Conservation (phyloP, 148 eudicot genomes). For the Diospyros lotus region DNA sequence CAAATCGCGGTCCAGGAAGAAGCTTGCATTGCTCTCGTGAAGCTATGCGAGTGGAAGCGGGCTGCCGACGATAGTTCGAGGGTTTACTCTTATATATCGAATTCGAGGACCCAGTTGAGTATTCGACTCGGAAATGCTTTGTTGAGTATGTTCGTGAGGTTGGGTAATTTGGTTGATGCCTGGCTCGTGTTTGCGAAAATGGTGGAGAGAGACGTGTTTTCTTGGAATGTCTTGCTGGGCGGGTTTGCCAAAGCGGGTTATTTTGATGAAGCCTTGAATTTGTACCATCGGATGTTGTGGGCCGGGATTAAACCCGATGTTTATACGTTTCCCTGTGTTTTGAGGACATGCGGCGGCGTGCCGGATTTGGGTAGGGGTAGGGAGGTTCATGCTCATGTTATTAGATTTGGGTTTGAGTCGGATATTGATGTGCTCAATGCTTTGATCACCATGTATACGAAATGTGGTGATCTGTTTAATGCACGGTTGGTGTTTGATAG, state of each 20-base stretch:
- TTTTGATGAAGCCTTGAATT: constrained; percentile 42
- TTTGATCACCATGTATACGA: constrained; percentile 60
- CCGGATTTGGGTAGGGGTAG: constrained; percentile 54
- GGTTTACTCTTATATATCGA: constrained; percentile 29
- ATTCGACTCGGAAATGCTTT: constrained; percentile 67
- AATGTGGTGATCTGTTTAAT: constrained; percentile 37
- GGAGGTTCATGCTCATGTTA: constrained; percentile 43
- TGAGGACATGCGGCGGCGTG: constrained; percentile 63
- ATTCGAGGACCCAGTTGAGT: constrained; percentile 24
- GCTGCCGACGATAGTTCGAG: constrained; percentile 35
- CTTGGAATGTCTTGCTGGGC: constrained; percentile 91
- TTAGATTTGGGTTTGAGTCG: constrained; percentile 41
- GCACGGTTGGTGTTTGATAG: constrained; percentile 56
- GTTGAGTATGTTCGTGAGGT: constrained; percentile 80
- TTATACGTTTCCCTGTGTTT: constrained; percentile 44
- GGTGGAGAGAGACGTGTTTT: constrained; percentile 74
- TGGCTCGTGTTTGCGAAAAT: constrained; percentile 93
- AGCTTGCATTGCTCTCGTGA: constrained; percentile 42
- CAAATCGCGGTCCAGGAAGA: constrained; percentile 49
- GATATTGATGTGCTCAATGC: constrained; percentile 49
- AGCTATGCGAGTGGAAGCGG: constrained; percentile 67
- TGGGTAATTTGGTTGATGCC: constrained; percentile 57
- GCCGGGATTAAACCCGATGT: constrained; percentile 35
- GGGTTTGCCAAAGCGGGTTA: constrained; percentile 72
- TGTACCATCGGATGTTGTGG: constrained; percentile 58